Base-by-base conservation (phyloP, 352 stramenopile genomes). In the Lagenidium sp. region DNA sequence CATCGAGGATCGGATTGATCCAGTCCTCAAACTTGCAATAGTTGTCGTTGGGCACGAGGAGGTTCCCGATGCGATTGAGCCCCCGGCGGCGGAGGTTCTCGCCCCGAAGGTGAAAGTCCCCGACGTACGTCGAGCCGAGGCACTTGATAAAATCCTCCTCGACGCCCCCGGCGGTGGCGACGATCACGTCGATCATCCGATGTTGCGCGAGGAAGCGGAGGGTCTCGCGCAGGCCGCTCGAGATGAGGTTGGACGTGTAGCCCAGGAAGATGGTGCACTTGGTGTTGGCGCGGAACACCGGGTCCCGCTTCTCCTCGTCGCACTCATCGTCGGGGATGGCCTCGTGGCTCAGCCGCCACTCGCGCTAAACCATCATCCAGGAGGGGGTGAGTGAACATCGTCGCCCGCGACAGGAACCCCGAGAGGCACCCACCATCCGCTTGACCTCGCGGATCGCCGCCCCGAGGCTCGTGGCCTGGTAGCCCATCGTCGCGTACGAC, bases 101-200 rank as follows among this genome's bases (percentile, higher is more conserved):
- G 29, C 93, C 93, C 44, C 94, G 85, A n/a, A 99, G 70, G 21
- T 81, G 72, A 55, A 99, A 99, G 51, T 98, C 95, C 15, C 97
- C 97, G 38, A 99, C 86, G 68, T 97, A 99, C 11, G 96, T 99
- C 12, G 89, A 91, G 32, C 94, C 87, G 41, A 99, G 88, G 59
- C 97, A 99, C 77, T 99, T 99, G 60, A 99, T 99, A 28, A 99
- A 96, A 68, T 99, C 97, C 64, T 99, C 97, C 50, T 97, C 87
- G 36, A 97, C 84, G 44, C 90, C 89, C 22, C 88, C 89, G 20
- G 77, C 85, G 0, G 83, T 96, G 21, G 85, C 89, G 13, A 99
- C 94, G 45, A 99, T 95, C 18, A 95, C 86, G 62, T 99, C 96
- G 31, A 99, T 79, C 80, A 99, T 95, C 50, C 97, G 97, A 73